Evolutionary conservation across 208 protist species (phyloP), one percentile per base, ranked within the genome.

Genomic region (Phytomonas sp.): DNA sequence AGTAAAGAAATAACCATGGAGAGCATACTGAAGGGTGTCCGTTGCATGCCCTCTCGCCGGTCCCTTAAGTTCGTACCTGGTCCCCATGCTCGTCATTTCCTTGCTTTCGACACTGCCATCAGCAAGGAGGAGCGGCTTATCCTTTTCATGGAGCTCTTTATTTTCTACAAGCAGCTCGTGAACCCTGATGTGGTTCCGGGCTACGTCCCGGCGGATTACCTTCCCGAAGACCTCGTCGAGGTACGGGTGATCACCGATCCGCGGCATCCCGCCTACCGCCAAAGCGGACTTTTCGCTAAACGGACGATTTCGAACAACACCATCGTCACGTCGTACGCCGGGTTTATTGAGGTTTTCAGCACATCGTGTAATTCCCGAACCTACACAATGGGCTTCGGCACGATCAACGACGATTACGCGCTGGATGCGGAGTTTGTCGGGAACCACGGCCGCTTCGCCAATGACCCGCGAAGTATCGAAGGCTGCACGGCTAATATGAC

Each of bases 351-450:
- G 71, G 81, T 92, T 16, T 92, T 92, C 65, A 66, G 69, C 62
- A 91, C 87, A 23, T 88, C 87, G 42, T 87, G 86, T 66, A 96
- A 87, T 70, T 94, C 87, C 1, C 86, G 88, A 60, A 93, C 88
- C 16, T 96, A 96, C 76, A 93, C 88, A 11, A 96, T 96, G 91
- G 88, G 91, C 14, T 96, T 91, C 66, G 91, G 91, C 45, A 80
- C 74, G 42, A 69, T 86, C 60, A 78, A 80, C 11, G 88, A 93
- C 70, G 91, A 96, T 70, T 91, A 87, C 72, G 91, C 82, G 0
- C 73, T 96, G 23, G 91, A 96, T 67, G 91, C 91, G 29, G 88
- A 96, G 80, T 96, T 96, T 71, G 79, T 80, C 1, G 91, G 91
- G 42, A 94, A 94, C 73, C 91, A 89, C 67, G 91, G 84, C 49